Evolutionary conservation across 768 basidiomycete genomes (phyloP).

Genomic region (Galerina marginata): DNA sequence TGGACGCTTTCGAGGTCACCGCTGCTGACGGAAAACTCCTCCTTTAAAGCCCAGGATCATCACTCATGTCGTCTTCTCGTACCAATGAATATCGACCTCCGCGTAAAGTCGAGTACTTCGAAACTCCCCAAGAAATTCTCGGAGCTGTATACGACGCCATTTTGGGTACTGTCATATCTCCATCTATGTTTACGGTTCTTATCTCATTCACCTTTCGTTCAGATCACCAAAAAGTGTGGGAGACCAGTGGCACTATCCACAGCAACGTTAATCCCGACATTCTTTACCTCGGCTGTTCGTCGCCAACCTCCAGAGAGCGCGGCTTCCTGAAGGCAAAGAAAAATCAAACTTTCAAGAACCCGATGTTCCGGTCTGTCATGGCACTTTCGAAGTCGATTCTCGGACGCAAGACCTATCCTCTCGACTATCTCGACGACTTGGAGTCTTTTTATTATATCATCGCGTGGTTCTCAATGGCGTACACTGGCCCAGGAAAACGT

Average conservation of each 20-base stretch:
- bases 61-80: background rate
- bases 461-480: conserved; percentile 2
- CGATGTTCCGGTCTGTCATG: conserved; percentile 6
- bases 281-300: background rate
- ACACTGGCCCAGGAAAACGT: background rate
- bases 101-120: conserved; percentile 1
- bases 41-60: too few species aligned
- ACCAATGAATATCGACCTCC: background rate
- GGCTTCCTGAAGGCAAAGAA: background rate
- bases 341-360: background rate
- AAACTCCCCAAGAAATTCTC: conserved; percentile 3
- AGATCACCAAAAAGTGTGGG: conserved; percentile 2
- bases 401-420: background rate
- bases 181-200: background rate
- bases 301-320: background rate
- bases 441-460: conserved; percentile 11
- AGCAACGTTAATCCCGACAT: background rate
- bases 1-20: too few species aligned
- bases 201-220: background rate
- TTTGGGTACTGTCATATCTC: background rate
- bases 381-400: background rate
- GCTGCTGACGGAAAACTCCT: too few species aligned
- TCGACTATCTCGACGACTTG: conserved; percentile 9
- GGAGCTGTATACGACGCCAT: conserved; percentile 3
- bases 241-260: background rate